Base-by-base conservation (phyloP, 768 basidiomycete species). In the Mycena venus region DNA sequence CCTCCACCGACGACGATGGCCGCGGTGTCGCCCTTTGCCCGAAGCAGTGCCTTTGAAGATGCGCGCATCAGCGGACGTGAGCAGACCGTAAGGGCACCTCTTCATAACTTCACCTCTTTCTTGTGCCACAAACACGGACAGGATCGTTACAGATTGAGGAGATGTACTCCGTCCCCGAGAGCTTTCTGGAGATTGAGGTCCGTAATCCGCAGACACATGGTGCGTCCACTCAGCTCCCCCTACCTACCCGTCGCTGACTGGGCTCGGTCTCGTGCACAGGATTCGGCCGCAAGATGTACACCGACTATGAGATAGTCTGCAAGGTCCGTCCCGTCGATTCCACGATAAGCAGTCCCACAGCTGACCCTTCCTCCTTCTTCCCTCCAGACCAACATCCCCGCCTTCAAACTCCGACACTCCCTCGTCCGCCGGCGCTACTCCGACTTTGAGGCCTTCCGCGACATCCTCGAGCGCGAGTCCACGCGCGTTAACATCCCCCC, bases 251-350 rank as follows among this genome's bases (percentile, higher is more conserved):
- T 59, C 36, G 31, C 44, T 10, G 53, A 32, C 31, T 49, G 53
- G 51, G 11, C 51, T 51, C 51, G 58, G 70, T 53, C 40, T 23
- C 47, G 63, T 34, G 61, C 56, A 1, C 81, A 96, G 97, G 97
- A 34, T 96, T 97, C 79, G 98, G 98, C 32, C 89, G 98, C 79
- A 99, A 99, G 90, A 98, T 98, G 97, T 99, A 95, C 85, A 99
- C 98, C 49, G 98, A 99, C 88, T 99, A 99, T 80, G 98, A 99
- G 86, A 93, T 99, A 70, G 94, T 99, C 55, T 98, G 96, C 90
- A 97, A 97, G 91, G 97, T 95, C 70, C 75, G 88, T 11, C 17
- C 70, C 75, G 88, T 12, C 12, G 55, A 62, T 49, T 23, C 40
- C 32, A 19, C 67, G 72, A 73, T 68, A 73, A 68, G 72, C 15